A percentile compares a stretch with the other conserved stretches of the same genome.
Conservation (phyloP, 345 rosid species). For the Populus nigra region DNA sequence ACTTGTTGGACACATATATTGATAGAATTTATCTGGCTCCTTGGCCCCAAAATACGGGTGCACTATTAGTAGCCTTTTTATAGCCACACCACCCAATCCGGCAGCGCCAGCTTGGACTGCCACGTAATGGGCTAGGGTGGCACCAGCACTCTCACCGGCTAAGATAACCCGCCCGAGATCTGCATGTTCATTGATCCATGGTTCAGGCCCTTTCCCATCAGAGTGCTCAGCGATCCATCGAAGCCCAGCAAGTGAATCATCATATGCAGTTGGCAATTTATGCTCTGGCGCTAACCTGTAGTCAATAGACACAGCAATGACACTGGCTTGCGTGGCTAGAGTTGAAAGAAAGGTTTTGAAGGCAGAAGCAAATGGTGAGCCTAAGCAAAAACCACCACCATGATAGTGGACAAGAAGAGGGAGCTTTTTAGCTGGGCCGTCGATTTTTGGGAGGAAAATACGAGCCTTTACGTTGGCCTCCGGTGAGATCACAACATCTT, state of each 20-base stretch:
- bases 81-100: slow-evolving; percentile 5
- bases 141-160: slow-evolving; percentile 28
- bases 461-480: slow-evolving; percentile 28
- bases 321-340: slow-evolving; percentile 12
- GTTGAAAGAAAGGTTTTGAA: slow-evolving; percentile 8
- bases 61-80: slow-evolving; percentile 15
- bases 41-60: slow-evolving; percentile 44
- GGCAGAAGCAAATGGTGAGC: slow-evolving; percentile 1
- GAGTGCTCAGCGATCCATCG: slow-evolving; percentile 20
- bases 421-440: slow-evolving; percentile 27
- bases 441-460: slow-evolving; percentile 37
- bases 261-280: slow-evolving; percentile 15
- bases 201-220: slow-evolving; percentile 22
- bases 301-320: slow-evolving; percentile 17
- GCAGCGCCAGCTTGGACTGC: slow-evolving; percentile 22
- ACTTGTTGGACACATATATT: slow-evolving; percentile 31
- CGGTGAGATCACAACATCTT: slow-evolving; percentile 32
- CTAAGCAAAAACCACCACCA: slow-evolving; percentile 27
- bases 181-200: slow-evolving; percentile 20
- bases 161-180: slow-evolving; percentile 19
- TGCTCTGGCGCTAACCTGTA: slow-evolving; percentile 23
- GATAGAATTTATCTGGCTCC: slow-evolving; percentile 27
- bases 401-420: slow-evolving; percentile 42
- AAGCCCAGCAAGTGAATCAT: slow-evolving; percentile 18
- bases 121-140: slow-evolving; percentile 18